Conservation (phyloP, 2,329 filamentous ascomycete species). For the Sphaerulina vaccinii region DNA sequence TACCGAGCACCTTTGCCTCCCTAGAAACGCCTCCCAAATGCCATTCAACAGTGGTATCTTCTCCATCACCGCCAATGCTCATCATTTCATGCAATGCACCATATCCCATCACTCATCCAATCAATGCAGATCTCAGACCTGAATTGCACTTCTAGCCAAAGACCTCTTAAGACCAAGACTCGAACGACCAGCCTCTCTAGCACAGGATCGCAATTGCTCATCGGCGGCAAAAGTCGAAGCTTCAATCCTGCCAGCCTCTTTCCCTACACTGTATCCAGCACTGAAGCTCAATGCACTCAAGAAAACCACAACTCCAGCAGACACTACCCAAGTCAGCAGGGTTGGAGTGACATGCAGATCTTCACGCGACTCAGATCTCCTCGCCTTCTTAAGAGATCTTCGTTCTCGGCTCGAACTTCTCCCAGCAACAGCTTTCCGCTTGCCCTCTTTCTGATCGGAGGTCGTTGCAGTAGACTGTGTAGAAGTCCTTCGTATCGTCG, state of each 20-base stretch:
- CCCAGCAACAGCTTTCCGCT: conserved; percentile 42
- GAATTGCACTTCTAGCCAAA: conserved; percentile 34
- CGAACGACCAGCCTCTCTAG: conserved; percentile 34
- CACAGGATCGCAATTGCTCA: conserved; percentile 32
- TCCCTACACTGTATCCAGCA: conserved; percentile 62
- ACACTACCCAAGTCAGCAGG: conserved; percentile 64
- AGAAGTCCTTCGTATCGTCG: conserved; percentile 37
- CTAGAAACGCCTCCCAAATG: background rate
- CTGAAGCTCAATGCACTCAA: conserved; percentile 65
- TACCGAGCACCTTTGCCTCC: background rate
- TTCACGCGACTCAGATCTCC: conserved; percentile 31
- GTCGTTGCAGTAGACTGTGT: conserved; percentile 32
- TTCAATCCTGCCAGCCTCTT: conserved; percentile 43
- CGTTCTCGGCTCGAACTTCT: conserved; percentile 47
- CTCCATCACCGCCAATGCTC: background rate
- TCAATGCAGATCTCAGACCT: conserved; percentile 25
- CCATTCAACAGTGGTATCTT: background rate
- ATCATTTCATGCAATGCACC: conserved; percentile 1
- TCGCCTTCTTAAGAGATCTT: conserved; percentile 46
- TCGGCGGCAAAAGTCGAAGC: conserved; percentile 23
- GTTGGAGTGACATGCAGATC: conserved; percentile 54
- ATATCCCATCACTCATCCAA: background rate
- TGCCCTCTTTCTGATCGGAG: conserved; percentile 39
- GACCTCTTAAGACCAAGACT: conserved; percentile 36
- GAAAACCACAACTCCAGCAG: conserved; percentile 63